These are phyloP conservation scores for Phalaenopsis equestris DNA, from an alignment of 106 monocot genomes.

Conservation along the genomic window DNA sequence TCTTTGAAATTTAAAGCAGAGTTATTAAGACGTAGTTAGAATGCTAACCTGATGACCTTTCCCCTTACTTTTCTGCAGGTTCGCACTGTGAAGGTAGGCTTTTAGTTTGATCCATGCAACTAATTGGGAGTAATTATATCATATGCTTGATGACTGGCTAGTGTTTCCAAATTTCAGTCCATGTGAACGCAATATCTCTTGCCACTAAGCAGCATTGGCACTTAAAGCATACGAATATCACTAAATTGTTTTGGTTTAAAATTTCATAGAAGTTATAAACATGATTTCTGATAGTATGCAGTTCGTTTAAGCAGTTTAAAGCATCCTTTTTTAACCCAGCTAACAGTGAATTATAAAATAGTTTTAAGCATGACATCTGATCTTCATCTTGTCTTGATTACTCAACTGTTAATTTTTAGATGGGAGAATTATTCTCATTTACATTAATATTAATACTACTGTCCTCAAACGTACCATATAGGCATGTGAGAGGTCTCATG, in stretches of 20 bases:
- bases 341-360: not conserved
- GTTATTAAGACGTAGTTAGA: not conserved
- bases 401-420: not conserved
- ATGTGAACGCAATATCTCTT: not conserved
- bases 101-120: slow-evolving; percentile 8
- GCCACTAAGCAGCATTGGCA: not conserved
- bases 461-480: not conserved
- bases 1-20: not conserved
- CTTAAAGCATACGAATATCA: not conserved
- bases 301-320: not conserved
- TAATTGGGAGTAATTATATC: slow-evolving; percentile 31
- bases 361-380: not conserved
- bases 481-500: not conserved
- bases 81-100: slow-evolving; percentile 88
- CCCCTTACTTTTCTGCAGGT: slow-evolving; percentile 55
- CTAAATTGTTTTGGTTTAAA: not conserved
- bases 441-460: not conserved
- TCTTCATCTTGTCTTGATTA: not conserved
- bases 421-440: not conserved
- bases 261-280: slow-evolving; percentile 2
- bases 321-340: not conserved
- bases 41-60: slow-evolving; percentile 4
- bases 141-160: not conserved
- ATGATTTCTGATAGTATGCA: not conserved
- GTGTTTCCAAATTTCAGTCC: not conserved